Evolutionary conservation across 192 early-diverging fungal species (phyloP).

Genomic region (Backusella australiensis): DNA sequence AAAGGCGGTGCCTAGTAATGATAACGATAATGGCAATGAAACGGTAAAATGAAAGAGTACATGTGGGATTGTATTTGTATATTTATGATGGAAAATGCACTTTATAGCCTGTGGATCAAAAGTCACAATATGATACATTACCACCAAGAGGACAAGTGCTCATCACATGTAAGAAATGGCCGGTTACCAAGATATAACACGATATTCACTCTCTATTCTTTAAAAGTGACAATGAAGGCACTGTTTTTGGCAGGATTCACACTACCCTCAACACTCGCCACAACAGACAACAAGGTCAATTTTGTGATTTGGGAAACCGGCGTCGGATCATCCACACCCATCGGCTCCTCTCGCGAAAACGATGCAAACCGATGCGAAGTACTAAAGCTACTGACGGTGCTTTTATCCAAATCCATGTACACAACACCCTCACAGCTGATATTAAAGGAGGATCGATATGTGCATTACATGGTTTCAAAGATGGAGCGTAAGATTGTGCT

Average conservation of each 20-base stretch:
- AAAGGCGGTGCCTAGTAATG: background rate
- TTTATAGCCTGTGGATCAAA: background rate
- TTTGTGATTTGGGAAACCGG: conserved; percentile 80
- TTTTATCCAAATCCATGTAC: conserved; percentile 85
- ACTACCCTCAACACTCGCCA: conserved; percentile 50
- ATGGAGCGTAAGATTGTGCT: conserved; percentile 70
- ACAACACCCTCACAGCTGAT: conserved; percentile 46
- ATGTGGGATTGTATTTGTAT: background rate
- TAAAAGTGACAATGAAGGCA: conserved; percentile 36
- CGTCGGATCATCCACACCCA: conserved; percentile 65
- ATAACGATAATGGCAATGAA: background rate
- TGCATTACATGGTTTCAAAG: conserved; percentile 45
- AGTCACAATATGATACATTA: conserved; percentile 10
- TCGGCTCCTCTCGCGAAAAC: conserved; percentile 66
- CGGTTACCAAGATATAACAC: background rate
- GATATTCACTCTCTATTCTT: background rate
- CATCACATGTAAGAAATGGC: conserved; percentile 33
- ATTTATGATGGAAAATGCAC: background rate
- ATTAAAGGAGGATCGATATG: conserved; percentile 56
- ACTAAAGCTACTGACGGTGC: conserved; percentile 70
- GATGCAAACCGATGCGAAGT: conserved; percentile 72
- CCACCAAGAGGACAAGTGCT: conserved; percentile 50
- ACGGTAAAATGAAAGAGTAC: background rate
- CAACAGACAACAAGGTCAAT: conserved; percentile 40
- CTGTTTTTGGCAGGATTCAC: conserved; percentile 73